Evolutionary conservation across 2,329 filamentous ascomycete genomes (phyloP), one percentile per base, ranked within the genome.

Genomic region (Capronia americana): DNA sequence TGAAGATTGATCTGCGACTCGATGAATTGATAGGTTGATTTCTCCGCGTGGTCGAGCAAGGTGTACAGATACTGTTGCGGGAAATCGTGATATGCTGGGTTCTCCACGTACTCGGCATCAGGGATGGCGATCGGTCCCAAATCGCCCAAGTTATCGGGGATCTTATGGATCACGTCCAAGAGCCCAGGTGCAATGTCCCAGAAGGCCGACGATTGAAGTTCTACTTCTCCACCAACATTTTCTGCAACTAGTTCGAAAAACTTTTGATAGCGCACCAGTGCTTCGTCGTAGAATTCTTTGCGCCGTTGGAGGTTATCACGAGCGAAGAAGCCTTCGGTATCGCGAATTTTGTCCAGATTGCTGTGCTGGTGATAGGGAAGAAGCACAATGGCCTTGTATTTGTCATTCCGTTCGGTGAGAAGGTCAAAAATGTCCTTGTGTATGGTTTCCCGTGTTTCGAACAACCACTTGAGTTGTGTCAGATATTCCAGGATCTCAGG

Each of bases 151-250:
- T 66, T 46, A 72, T 84, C 79, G 2, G 65, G 63, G 28, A 73
- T 61, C 73, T 91, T 90, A 66, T 96, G 91, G 11, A 96, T 85
- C 55, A 98, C 83, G 17, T 88, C 85, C 28, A 90, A 84, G 0
- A 99, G 84, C 3, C 89, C 88, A 2, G 95, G 95, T 1, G 93
- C 94, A 73, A 98, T 96, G 75, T 99, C 95, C 95, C 95, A 99
- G 77, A 98, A 99, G 0, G 94, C 93, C 10, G 90, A 93, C 2
- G 97, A 85, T 79, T 98, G 95, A 63, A 92, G 87, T 76, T 97
- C 93, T 11, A 98, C 92, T 17, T 94, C 95, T 10, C 92, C 88
- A 23, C 89, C 88, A 24, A 97, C 93, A 63, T 95, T 95, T 72
- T 89, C 85, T 76, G 97, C 92, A 32, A 97, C 87, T 6, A 95